Evolutionary conservation across 306 rosid species (phyloP).

Genomic region (Vicia villosa): DNA sequence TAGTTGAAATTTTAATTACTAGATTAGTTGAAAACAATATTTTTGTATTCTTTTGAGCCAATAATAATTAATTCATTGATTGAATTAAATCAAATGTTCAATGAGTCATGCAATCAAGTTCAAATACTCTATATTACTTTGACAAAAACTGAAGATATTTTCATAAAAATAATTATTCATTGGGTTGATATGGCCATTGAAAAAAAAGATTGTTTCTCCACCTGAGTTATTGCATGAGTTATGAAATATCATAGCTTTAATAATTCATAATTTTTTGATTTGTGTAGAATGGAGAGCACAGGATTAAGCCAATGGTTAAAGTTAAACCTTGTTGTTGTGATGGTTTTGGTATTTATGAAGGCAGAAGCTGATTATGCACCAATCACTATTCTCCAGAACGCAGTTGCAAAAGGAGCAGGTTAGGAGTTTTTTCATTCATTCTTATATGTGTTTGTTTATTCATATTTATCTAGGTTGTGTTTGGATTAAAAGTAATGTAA

Average conservation of each 20-base stretch:
- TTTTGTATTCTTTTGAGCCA: no score
- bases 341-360: constrained; percentile 44
- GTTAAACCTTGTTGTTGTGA: constrained; percentile 36
- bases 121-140: constrained; percentile 5
- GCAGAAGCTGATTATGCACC: constrained; percentile 57
- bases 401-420: constrained; percentile 90
- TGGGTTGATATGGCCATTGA: background rate
- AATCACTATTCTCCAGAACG: constrained; percentile 61
- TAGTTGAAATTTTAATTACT: no score
- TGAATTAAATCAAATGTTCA: background rate
- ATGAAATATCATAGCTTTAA: constrained; percentile 12
- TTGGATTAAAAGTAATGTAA: background rate
- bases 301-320: constrained; percentile 48
- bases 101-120: constrained; percentile 4
- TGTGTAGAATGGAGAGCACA: constrained; percentile 65
- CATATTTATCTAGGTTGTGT: background rate
- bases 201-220: background rate
- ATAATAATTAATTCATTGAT: background rate
- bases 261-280: constrained; percentile 12
- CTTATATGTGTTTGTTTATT: background rate
- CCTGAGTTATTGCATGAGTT: background rate
- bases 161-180: background rate
- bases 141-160: background rate
- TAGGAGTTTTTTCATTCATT: constrained; percentile 32
- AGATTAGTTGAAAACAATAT: no score